These are phyloP conservation scores for Carpinus fangiana DNA, from an alignment of 306 rosid genomes.

Conservation along the genomic window DNA sequence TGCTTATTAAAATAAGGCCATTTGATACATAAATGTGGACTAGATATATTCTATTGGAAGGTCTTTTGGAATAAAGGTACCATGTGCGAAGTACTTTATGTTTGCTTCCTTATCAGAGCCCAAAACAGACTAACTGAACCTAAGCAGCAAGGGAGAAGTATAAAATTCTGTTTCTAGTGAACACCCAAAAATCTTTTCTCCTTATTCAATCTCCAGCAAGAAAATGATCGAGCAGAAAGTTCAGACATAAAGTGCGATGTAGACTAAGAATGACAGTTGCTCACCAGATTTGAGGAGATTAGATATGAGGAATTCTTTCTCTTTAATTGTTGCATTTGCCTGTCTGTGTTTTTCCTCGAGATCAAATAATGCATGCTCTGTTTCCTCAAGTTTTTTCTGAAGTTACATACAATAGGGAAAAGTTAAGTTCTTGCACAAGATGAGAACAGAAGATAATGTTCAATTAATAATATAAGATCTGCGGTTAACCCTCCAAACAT, in stretches of 20 bases:
- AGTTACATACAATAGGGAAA: conserved; percentile 30
- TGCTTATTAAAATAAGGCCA: not conserved
- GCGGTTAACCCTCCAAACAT: not conserved
- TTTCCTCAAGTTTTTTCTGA: conserved; percentile 86
- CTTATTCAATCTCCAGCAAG: not conserved
- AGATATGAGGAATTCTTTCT: conserved; percentile 84
- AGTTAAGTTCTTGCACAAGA: conserved; percentile 20
- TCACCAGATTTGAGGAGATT: conserved; percentile 93
- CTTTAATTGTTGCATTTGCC: conserved; percentile 92
- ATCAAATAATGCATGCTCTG: conserved; percentile 71
- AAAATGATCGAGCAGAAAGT: not conserved
- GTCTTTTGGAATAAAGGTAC: too few species aligned
- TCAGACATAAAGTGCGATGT: not conserved
- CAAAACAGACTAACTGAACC: not conserved
- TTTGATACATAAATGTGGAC: not conserved
- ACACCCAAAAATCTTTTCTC: not conserved
- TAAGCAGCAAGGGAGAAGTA: not conserved
- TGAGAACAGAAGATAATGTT: conserved; percentile 23
- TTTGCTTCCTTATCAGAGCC: too few species aligned
- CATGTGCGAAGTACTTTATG: too few species aligned
- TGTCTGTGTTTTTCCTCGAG: conserved; percentile 94
- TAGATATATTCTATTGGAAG: not conserved
- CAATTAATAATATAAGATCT: conserved; percentile 8
- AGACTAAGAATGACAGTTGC: conserved; percentile 21
- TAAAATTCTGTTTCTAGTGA: not conserved